These are phyloP conservation scores for Podila epigama DNA, from an alignment of 192 early-diverging fungal species.

Conservation along the genomic window DNA sequence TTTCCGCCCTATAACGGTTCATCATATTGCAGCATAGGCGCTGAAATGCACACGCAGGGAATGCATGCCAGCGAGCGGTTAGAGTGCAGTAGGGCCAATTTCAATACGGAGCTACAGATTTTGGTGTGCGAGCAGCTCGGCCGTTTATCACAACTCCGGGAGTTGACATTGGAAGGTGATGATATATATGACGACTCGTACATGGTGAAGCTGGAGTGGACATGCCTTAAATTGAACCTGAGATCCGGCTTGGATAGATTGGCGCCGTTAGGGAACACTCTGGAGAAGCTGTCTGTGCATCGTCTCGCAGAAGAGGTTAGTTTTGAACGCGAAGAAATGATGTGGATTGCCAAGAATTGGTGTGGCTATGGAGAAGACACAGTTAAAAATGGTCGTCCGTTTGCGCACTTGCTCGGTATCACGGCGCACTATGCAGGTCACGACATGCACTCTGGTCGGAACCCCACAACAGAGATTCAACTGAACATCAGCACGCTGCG, in stretches of 20 bases:
- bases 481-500: neutral
- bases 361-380: neutral
- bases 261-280: neutral
- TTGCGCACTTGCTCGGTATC: neutral
- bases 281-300: neutral
- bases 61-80: neutral
- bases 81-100: neutral
- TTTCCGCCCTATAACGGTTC: neutral
- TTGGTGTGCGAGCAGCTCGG: neutral
- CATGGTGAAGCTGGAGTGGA: neutral
- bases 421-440: too few species aligned
- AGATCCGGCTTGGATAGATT: neutral
- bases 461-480: neutral
- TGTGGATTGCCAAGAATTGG: neutral
- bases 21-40: neutral
- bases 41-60: neutral
- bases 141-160: neutral
- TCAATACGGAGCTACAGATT: neutral
- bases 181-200: neutral
- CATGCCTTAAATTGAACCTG: neutral
- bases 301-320: neutral
- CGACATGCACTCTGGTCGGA: too few species aligned
- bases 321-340: neutral
- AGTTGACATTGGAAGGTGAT: neutral
- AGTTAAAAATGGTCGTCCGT: neutral